Conservation (phyloP, 1,284 basidiomycete genomes). For the Apiotrichum montevideense region DNA sequence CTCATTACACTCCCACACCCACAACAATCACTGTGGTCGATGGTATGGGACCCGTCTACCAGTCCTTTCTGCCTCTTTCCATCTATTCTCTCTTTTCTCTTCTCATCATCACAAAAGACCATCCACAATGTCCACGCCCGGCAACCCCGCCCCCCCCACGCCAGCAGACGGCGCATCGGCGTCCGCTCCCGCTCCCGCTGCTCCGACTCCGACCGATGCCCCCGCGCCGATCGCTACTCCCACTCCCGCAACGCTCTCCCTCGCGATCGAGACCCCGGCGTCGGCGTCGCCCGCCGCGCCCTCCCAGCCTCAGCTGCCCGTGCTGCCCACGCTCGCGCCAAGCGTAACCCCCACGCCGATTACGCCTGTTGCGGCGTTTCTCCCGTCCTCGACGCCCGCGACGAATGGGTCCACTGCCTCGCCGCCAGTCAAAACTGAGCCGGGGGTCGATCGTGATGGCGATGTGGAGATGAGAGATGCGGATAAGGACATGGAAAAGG, state of each 20-base stretch:
- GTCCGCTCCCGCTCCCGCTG: neutral
- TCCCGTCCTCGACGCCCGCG: neutral
- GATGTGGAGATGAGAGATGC: neutral
- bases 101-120: neutral
- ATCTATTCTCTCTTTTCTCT: neutral
- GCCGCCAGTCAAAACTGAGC: neutral
- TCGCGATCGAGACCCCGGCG: neutral
- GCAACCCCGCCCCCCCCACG: neutral
- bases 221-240: neutral
- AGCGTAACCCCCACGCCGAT: neutral
- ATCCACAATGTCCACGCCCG: slow-evolving; percentile 1
- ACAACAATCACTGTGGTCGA: too few relatives aligned
- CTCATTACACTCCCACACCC: too few relatives aligned
- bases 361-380: neutral
- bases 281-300: neutral
- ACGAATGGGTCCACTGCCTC: neutral
- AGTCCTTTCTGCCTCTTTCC: too few relatives aligned
- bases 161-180: neutral
- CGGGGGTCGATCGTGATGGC: neutral
- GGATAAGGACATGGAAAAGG: neutral
- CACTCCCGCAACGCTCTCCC: neutral
- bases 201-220: slow-evolving; percentile 6
- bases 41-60: too few relatives aligned
- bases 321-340: neutral
- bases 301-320: neutral